Evolutionary conservation across 2,329 filamentous ascomycete species (phyloP).

Genomic region (Penicillium thymicola): DNA sequence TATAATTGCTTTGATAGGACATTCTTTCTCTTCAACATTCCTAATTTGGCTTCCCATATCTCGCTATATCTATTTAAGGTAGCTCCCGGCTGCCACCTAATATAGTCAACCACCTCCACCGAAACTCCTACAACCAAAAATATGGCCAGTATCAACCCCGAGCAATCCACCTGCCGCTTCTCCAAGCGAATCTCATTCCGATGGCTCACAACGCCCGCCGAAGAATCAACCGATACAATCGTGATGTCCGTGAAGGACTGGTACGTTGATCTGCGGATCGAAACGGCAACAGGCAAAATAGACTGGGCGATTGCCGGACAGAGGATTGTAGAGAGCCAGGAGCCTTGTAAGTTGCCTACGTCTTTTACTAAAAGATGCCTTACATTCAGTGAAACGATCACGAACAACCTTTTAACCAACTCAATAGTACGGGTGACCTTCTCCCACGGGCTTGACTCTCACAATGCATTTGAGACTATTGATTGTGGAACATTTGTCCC

Average conservation of each 20-base stretch:
- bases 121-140: background rate
- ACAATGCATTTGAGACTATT: slow-evolving; percentile 30
- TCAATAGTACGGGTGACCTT: slow-evolving; percentile 35
- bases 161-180: slow-evolving; percentile 19
- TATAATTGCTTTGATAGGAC: background rate
- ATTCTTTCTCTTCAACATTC: slow-evolving; percentile 14
- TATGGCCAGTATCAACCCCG: slow-evolving; percentile 9
- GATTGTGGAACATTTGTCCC: slow-evolving; percentile 39
- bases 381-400: background rate
- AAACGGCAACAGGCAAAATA: slow-evolving; percentile 33
- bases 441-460: slow-evolving; percentile 41
- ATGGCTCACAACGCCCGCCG: slow-evolving; percentile 42
- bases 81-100: background rate
- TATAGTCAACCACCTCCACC: background rate
- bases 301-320: slow-evolving; percentile 47
- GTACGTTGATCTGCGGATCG: slow-evolving; percentile 45
- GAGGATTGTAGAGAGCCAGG: slow-evolving; percentile 34
- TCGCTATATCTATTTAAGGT: background rate
- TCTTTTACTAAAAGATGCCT: too few species aligned
- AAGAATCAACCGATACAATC: slow-evolving; percentile 45
- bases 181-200: slow-evolving; percentile 45
- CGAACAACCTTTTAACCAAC: background rate
- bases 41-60: slow-evolving; percentile 2
- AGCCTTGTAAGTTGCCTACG: slow-evolving; percentile 31
- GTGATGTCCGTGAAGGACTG: slow-evolving; percentile 44